Conservation (phyloP, 441 rosid species). For the Cnidoscolus chayamansa region DNA sequence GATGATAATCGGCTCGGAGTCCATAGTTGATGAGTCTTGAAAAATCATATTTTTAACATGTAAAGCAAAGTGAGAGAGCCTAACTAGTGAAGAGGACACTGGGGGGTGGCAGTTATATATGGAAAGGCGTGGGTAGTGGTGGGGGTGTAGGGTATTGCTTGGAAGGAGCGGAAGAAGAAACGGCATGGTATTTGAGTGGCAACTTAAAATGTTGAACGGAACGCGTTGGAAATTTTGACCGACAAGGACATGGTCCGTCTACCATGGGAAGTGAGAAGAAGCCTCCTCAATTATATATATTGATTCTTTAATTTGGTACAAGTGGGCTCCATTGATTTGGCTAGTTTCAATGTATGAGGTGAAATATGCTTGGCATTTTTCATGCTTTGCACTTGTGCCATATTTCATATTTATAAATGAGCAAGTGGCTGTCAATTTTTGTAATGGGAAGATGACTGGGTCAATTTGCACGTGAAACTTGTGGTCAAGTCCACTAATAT, state of each 20-base stretch:
- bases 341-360: too few species aligned
- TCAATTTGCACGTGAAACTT: neutral
- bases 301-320: too few species aligned
- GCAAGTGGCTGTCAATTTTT: too few species aligned
- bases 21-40: neutral
- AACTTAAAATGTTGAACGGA: neutral
- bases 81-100: neutral
- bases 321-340: too few species aligned
- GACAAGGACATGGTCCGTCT: too few species aligned
- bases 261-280: too few species aligned
- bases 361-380: too few species aligned
- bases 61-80: neutral
- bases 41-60: too few species aligned
- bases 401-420: too few species aligned
- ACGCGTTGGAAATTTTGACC: slow-evolving; percentile 27
- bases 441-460: neutral
- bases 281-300: too few species aligned
- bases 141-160: slow-evolving; percentile 26
- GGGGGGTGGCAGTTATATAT: neutral
- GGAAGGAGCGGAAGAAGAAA: slow-evolving; percentile 19
- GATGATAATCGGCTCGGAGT: slow-evolving; percentile 34
- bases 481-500: too few species aligned
- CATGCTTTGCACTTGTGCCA: too few species aligned
- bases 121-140: neutral
- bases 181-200: neutral